Evolutionary conservation across 768 basidiomycete genomes (phyloP), one percentile per base, ranked within the genome.

Genomic region (Leccinum uliginosum): DNA sequence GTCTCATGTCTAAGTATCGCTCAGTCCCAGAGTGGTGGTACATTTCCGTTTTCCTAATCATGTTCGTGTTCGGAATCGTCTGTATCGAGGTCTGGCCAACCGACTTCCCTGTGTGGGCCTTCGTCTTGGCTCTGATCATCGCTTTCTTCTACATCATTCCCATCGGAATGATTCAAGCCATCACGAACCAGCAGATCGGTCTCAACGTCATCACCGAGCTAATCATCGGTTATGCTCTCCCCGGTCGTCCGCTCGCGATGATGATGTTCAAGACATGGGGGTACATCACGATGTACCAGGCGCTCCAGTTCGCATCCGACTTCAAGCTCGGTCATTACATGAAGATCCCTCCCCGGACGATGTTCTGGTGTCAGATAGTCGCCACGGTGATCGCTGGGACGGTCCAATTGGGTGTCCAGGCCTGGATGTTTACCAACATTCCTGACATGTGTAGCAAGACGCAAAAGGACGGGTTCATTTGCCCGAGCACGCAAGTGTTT

Each of bases 231-330:
- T 74, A 72, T 54, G 67, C 75, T 30, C 68, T 80, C 23, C 79
- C 79, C 61, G 88, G 89, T 9, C 80, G 79, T 57, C 86, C 89
- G 5, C 79, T 88, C 57, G 87, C 87, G 2, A 83, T 87, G 81
- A 86, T 89, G 86, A 81, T 88, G 80, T 87, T 84, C 76, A 86
- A 85, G 74, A 85, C 80, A 4, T 87, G 80, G 73, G 84, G 83
- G 8, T 87, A 86, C 65, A 80, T 85, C 46, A 82, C 84, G 6
- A 81, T 86, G 83, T 71, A 75, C 40, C 79, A 80, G 74, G 86
- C 84, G 3, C 78, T 88, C 70, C 80, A 81, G 58, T 88, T 89
- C 66, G 80, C 85, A 15, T 79, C 81, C 50, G 88, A 89, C 68
- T 85, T 89, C 69, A 90, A 89, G 71, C 78, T 89, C 19, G 87